Evolutionary conservation across 192 early-diverging fungal species (phyloP).

Genomic region (Umbelopsis sp.): DNA sequence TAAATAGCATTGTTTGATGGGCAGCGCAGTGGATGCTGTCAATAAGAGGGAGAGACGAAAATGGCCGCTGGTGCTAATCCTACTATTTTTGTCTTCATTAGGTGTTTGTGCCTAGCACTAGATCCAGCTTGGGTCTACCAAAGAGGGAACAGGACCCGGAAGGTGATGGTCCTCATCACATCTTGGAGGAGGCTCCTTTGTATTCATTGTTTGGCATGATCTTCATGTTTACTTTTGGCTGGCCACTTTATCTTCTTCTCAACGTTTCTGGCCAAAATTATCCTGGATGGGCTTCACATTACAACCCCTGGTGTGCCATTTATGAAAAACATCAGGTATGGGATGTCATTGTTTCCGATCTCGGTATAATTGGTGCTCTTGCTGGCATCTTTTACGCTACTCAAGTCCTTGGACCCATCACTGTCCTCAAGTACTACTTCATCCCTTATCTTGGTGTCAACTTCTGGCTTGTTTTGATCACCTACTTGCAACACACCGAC

Average conservation of each 20-base stretch:
- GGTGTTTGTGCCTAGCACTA: conserved; percentile 72
- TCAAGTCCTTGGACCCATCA: conserved; percentile 48
- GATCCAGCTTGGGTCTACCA: conserved; percentile 30
- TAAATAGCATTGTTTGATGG: not conserved
- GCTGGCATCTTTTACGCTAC: conserved; percentile 54
- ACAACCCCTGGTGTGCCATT: conserved; percentile 78
- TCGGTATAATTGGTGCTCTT: conserved; percentile 60
- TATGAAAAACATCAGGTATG: conserved; percentile 76
- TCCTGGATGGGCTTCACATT: conserved; percentile 79
- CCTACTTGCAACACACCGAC: conserved; percentile 86
- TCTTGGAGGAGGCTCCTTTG: conserved; percentile 79
- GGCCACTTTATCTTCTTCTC: conserved; percentile 84
- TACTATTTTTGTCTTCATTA: not conserved
- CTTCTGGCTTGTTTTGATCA: conserved; percentile 96
- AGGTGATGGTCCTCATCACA: conserved; percentile 36
- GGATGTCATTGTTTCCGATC: conserved; percentile 74
- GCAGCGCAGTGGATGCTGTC: too few relatives aligned
- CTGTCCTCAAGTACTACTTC: conserved; percentile 83
- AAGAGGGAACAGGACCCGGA: conserved; percentile 41
- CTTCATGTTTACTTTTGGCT: conserved; percentile 79
- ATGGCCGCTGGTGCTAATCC: not conserved
- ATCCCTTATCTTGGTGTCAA: conserved; percentile 94
- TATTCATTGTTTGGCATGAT: conserved; percentile 64
- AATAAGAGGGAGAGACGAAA: too few relatives aligned
- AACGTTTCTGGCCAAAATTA: conserved; percentile 84